These are phyloP conservation scores for Trypanosoma lewisi DNA, from an alignment of 208 protist species.

Conservation along the genomic window DNA sequence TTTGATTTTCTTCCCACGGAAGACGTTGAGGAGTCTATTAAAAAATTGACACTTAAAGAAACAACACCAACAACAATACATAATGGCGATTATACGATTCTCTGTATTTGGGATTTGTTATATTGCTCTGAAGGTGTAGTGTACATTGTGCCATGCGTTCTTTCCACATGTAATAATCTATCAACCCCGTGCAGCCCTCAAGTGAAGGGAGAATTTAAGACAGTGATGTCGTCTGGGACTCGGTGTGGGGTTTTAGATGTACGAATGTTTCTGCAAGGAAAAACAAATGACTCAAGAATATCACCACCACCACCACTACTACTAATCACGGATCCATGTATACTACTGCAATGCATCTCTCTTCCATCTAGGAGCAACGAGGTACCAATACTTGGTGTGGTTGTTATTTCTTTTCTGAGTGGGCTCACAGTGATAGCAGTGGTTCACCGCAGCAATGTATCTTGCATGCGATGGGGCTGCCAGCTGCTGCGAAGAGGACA, in stretches of 20 bases:
- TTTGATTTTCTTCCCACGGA: conserved; percentile 19
- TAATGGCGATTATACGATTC: background rate
- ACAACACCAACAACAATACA: background rate
- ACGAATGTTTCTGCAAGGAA: background rate
- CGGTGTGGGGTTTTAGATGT: conserved; percentile 1
- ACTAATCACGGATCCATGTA: too few relatives aligned
- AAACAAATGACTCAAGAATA: too few relatives aligned
- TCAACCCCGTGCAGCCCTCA: background rate
- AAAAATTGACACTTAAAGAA: background rate
- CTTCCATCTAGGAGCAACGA: background rate
- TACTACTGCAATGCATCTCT: conserved; percentile 9
- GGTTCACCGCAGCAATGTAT: background rate
- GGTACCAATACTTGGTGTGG: background rate
- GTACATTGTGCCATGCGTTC: conserved; percentile 6
- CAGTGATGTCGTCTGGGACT: background rate
- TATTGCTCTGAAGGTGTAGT: conserved; percentile 1
- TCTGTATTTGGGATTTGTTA: conserved; percentile 17
- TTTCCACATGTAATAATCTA: too few relatives aligned
- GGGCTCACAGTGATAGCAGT: conserved; percentile 4
- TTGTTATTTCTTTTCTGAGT: conserved; percentile 20
- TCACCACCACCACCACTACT: too few relatives aligned
- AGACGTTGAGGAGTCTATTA: background rate
- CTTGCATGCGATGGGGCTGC: conserved; percentile 5
- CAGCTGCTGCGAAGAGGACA: background rate
- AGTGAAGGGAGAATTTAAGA: background rate